Evolutionary conservation across 805 yeast genomes (phyloP), one percentile per base, ranked within the genome.

Genomic region (Zygosaccharomyces siamensis): DNA sequence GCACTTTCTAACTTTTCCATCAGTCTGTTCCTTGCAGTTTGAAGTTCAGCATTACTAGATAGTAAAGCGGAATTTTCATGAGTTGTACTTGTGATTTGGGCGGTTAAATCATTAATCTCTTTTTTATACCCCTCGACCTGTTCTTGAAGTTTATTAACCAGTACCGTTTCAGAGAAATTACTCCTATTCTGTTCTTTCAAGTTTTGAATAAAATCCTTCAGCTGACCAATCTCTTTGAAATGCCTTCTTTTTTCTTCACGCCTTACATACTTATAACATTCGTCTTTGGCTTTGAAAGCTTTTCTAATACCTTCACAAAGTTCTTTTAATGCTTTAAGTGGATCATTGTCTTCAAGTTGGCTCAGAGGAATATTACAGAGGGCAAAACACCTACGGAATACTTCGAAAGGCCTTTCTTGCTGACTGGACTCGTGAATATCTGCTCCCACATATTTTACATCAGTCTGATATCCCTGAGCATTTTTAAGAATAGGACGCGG

Each of bases 321-420:
- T 11, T 20, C 28, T n/a, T 41, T 35, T n/a, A 46, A 26, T 5
- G 47, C 39, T 18, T 16, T 11, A 11, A 31, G 20, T 4, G 44
- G 37, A n/a, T 42, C 27, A 11, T 32, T 31, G 8, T 27, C 43
- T 18, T 36, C 43, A 26, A 49, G 23, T 16, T 40, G 30, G 16
- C 28, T 43, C 41, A 42, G 12, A 21, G 52, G 52, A 24, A 49
- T 20, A 31, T 39, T 44, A 16, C 49, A 49, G 21, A 46, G 21
- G 14, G 47, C 35, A 35, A n/a, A 49, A 18, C 47, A 30, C 41
- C 49, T 46, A 8, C 27, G 24, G 33, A 41, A 30, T 4, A 41
- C 28, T 30, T 28, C 36, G 6, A 41, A 16, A 6, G 20, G 24
- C 11, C 24, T 21, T 30, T 30, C 44, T 14, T 30, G 36, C 16